Conservation (phyloP, 257 asterid species). For the Voacanga thouarsii region DNA sequence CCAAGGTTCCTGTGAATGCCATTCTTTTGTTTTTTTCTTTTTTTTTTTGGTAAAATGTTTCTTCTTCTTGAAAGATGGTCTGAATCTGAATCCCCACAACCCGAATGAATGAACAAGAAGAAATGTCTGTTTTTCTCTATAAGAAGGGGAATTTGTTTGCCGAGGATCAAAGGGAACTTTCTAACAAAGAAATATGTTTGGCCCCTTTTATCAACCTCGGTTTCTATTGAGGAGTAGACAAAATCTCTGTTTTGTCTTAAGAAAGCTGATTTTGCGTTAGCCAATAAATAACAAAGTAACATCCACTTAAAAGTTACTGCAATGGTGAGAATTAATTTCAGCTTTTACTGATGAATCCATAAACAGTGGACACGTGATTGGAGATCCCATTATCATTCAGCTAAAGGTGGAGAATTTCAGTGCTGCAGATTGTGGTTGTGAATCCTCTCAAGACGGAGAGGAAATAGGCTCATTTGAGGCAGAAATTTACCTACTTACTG, state of each 20-base stretch:
- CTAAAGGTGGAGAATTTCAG: constrained; percentile 26
- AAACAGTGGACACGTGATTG: constrained; percentile 48
- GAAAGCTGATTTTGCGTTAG: constrained; percentile 23
- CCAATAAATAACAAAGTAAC: constrained; percentile 18
- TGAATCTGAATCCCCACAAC: constrained; percentile 8
- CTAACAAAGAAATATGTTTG: neutral
- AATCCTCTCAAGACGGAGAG: constrained; percentile 38
- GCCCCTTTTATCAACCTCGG: constrained; percentile 27
- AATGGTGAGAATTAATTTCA: constrained; percentile 24
- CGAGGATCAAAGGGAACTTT: constrained; percentile 11
- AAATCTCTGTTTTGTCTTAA: constrained; percentile 23
- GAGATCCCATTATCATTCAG: constrained; percentile 50
- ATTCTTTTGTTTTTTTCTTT: constrained; percentile 7
- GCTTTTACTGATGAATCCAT: constrained; percentile 25
- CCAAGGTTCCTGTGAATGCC: constrained; percentile 51
- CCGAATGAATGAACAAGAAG: neutral
- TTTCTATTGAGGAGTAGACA: constrained; percentile 31
- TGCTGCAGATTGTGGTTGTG: constrained; percentile 24
- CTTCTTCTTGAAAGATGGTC: neutral
- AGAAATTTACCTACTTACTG: neutral
- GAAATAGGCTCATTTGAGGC: constrained; percentile 45
- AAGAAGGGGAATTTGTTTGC: neutral
- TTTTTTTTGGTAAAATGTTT: neutral
- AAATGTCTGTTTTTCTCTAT: neutral
- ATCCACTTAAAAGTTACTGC: constrained; percentile 5